Evolutionary conservation across 208 protist species (phyloP).

Genomic region (Leishmania gerbilli): DNA sequence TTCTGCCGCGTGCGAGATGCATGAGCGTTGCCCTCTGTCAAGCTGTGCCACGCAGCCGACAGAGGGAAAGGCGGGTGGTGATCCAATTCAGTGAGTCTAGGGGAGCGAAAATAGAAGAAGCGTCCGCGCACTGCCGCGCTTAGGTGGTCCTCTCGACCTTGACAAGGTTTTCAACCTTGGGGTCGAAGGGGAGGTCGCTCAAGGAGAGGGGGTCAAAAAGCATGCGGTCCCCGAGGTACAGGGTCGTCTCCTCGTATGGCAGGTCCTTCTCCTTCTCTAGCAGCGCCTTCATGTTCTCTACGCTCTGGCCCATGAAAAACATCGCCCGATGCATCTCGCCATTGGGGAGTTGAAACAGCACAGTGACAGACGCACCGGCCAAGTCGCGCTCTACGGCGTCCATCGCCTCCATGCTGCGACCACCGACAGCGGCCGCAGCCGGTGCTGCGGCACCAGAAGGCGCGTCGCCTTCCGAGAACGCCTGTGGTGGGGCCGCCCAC

Average conservation of each 20-base stretch:
- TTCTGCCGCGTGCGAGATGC: neutral
- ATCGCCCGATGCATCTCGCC: slow-evolving; percentile 29
- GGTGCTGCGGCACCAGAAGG: neutral
- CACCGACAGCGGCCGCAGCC: neutral
- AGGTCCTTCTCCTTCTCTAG: slow-evolving; percentile 68
- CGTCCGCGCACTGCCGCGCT: neutral
- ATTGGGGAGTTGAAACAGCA: slow-evolving; percentile 55
- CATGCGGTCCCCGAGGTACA: slow-evolving; percentile 62
- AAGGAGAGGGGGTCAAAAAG: slow-evolving; percentile 84
- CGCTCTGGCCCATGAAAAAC: slow-evolving; percentile 83
- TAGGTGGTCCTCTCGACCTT: slow-evolving; percentile 35
- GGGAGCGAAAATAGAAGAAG: neutral
- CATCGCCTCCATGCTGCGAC: slow-evolving; percentile 36
- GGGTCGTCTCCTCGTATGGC: slow-evolving; percentile 63
- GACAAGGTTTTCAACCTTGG: slow-evolving; percentile 54
- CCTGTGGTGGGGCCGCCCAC: slow-evolving; percentile 56
- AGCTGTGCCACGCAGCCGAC: neutral
- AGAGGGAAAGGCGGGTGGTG: neutral
- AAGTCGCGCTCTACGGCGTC: slow-evolving; percentile 72
- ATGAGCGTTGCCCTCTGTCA: neutral
- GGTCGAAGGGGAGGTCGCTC: slow-evolving; percentile 75
- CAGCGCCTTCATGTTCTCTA: slow-evolving; percentile 74
- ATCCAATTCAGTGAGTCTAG: neutral
- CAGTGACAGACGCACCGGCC: slow-evolving; percentile 46
- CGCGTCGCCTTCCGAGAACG: slow-evolving; percentile 1